Evolutionary conservation across 371 early-diverging fungal species (phyloP), one percentile per base, ranked within the genome.

Genomic region (Rhizopus delemar): DNA sequence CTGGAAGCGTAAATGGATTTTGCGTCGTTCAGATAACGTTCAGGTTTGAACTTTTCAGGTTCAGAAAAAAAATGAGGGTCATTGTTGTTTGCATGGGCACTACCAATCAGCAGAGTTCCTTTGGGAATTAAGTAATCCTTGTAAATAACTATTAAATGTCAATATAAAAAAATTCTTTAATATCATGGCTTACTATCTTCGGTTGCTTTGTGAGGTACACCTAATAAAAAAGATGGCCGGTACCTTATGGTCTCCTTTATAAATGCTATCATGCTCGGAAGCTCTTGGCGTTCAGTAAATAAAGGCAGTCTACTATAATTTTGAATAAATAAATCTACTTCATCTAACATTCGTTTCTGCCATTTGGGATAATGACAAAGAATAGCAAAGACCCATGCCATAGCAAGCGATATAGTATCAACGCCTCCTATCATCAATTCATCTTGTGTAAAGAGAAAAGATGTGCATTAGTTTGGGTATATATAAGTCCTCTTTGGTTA

Each of bases 161-260:
- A 34, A 7, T 32, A 15, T 46, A 43, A 0, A n/a, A n/a, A n/a
- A n/a, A n/a, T 22, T 22, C 2, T 22, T 22, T 22, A 22, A 22
- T 22, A 22, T 22, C 22, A 22, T 22, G 22, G 43, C 57, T 48
- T 57, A 65, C 66, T 45, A 22, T 65, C 66, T 48, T 16, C 41
- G 3, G 5, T 29, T 3, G 33, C 38, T 15, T 41, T 29, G 29
- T 66, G 66, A 4, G 66, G 55, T 4, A 62, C 39, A 2, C 61
- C 58, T 28, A 66, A 61, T 3, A 48, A 31, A 1, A 53, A 43
- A 0, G 55, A 49, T 1, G 66, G 58, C 3, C 46, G 53, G 16
- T 43, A 62, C 39, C 66, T 31, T 43, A 66, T 54, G 11, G 46
- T 45, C 45, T 66, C 62, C 15, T 62, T 66, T 5, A 54, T 57